Base-by-base conservation (phyloP, 352 stramenopile genomes). In the Globisporangium carolinianum region DNA sequence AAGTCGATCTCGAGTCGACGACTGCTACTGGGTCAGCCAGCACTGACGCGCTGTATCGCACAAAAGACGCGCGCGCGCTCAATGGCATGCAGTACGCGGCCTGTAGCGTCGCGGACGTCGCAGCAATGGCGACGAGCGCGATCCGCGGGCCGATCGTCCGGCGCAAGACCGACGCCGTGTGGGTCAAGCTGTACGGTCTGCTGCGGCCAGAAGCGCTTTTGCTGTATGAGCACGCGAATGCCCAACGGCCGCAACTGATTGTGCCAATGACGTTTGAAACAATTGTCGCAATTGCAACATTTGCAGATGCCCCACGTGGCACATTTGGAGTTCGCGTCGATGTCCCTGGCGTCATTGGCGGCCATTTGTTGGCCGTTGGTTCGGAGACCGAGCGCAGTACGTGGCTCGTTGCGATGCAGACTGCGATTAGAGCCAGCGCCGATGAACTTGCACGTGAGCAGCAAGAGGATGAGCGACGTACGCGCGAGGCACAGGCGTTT, bases 11-110 rank as follows among this genome's bases (percentile, higher is more conserved):
- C 14, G 61, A 74, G 37, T 76, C 71, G 6, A 45, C 68, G 24
- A 62, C 66, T 32, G 24, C 24, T 32, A 32, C 24, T 32, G 24
- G 24, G 3, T 32, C 24, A 32, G 3, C 63, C 67, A 0, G 62
- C 43, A 1, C 59, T 72, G 36, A 60, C 78, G 18, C 77, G 51
- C 60, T 72, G 49, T 86, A 72, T 43, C 76, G 85, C 58, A 88
- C 72, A 47, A 72, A 72, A 50, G 72, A 86, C 60, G 73, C 73
- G 15, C 64, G 70, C 9, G 63, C 69, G 60, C 68, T 92, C 35
- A 90, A 90, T 47, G 82, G 82, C 52, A 92, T 92, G 82, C 79
- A 92, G 56, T 92, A 92, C 59, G 82, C 82, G 3, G 72, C 74
- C 24, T 87, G 82, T 45, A 86, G 74, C 39, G 77, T 88, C 11